A percentile compares a stretch with the other conserved stretches of the same genome.
Evolutionary conservation across 768 basidiomycete species (phyloP).

Genomic region (Mycena galericulata): DNA sequence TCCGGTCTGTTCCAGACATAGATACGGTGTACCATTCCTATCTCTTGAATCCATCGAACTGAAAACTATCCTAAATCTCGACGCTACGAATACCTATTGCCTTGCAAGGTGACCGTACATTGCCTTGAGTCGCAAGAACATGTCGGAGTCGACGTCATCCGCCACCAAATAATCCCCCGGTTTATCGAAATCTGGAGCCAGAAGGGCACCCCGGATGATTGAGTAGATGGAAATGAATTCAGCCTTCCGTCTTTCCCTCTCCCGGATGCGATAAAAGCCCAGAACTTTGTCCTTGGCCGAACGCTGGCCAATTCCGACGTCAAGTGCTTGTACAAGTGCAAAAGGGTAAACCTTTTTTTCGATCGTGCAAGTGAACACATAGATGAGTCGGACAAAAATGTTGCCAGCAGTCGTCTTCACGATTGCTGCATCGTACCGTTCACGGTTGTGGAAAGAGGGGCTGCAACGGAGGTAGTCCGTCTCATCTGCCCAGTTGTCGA

Average conservation of each 20-base stretch:
- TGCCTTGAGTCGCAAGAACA: conserved; percentile 27
- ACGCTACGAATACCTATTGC: no score
- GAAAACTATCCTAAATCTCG: not conserved
- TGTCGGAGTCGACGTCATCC: conserved; percentile 37
- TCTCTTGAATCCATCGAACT: not conserved
- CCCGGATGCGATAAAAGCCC: conserved; percentile 5
- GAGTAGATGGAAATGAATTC: conserved; percentile 36
- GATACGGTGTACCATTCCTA: not conserved
- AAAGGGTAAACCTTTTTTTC: conserved; percentile 16
- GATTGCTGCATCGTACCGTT: conserved; percentile 35
- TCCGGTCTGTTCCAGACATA: no score
- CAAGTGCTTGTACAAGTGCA: conserved; percentile 36
- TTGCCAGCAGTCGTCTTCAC: conserved; percentile 17
- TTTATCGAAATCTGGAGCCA: conserved; percentile 4
- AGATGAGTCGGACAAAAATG: conserved; percentile 35
- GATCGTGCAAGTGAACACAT: conserved; percentile 36
- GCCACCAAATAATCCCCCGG: conserved; percentile 33
- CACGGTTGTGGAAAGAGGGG: conserved; percentile 21
- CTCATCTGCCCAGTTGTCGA: conserved; percentile 24
- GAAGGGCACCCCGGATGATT: conserved; percentile 36
- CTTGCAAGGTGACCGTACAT: no score
- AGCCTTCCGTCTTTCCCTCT: not conserved
- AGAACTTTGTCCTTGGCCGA: not conserved
- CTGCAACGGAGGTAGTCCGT: conserved; percentile 37
- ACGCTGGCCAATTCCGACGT: conserved; percentile 23